Evolutionary conservation across 2,329 filamentous ascomycete species (phyloP).

Genomic region (Claviceps paspali): DNA sequence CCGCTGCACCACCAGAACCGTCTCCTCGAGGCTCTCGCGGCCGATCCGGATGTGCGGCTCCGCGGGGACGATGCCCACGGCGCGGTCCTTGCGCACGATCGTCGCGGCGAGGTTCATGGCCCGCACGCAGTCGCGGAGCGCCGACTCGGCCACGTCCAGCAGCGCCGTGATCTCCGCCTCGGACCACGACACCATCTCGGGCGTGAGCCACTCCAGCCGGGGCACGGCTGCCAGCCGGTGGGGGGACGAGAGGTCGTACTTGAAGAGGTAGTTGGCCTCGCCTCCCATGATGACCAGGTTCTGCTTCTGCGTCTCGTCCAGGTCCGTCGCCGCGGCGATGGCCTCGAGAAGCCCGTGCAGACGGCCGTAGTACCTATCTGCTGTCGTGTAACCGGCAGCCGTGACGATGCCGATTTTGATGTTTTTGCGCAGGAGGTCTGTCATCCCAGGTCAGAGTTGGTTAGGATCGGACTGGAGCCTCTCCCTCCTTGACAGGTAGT

Average conservation of each 20-base stretch:
- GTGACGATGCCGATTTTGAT: slow-evolving; percentile 92
- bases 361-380: slow-evolving; percentile 70
- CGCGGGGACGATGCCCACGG: slow-evolving; percentile 58
- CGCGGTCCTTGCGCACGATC: slow-evolving; percentile 76
- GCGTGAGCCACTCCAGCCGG: slow-evolving; percentile 54
- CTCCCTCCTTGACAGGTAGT: no score
- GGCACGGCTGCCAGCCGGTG: slow-evolving; percentile 55
- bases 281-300: slow-evolving; percentile 87
- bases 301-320: slow-evolving; percentile 53
- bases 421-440: slow-evolving; percentile 57
- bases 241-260: slow-evolving; percentile 49
- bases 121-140: slow-evolving; percentile 65
- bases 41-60: slow-evolving; percentile 52
- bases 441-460: no score
- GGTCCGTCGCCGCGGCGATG: slow-evolving; percentile 41
- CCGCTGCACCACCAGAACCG: slow-evolving; percentile 85
- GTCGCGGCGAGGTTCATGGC: slow-evolving; percentile 66
- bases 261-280: slow-evolving; percentile 91
- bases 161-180: slow-evolving; percentile 62
- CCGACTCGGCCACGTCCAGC: slow-evolving; percentile 78
- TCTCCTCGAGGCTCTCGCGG: slow-evolving; percentile 87
- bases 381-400: slow-evolving; percentile 84
- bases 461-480: background rate
- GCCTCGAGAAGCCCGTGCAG: slow-evolving; percentile 78
- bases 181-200: slow-evolving; percentile 64